Evolutionary conservation across 495 filamentous ascomycete genomes (phyloP).

Genomic region (Talaromyces proteolyticus): DNA sequence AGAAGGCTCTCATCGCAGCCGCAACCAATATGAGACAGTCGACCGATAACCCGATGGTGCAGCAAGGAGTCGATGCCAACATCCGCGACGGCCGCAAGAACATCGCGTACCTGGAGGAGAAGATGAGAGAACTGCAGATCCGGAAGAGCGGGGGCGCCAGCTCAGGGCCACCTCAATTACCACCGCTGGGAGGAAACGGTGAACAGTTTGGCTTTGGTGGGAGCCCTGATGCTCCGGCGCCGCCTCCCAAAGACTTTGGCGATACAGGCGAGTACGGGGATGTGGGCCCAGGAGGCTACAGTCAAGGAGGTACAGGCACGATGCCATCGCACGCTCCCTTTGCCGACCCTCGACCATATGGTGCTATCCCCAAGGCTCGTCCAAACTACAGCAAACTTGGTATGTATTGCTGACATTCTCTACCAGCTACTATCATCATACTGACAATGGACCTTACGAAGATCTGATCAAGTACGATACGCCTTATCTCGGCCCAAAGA

Average conservation of each 20-base stretch:
- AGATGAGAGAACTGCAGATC: slow-evolving; percentile 81
- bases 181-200: slow-evolving; percentile 26
- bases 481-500: slow-evolving; percentile 88
- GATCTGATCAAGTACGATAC: slow-evolving; percentile 99
- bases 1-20: slow-evolving; percentile 90
- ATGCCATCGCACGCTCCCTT: slow-evolving; percentile 84
- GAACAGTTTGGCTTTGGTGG: slow-evolving; percentile 26
- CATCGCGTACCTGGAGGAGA: slow-evolving; percentile 89
- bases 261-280: slow-evolving; percentile 49
- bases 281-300: slow-evolving; percentile 45
- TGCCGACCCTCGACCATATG: slow-evolving; percentile 63
- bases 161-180: slow-evolving; percentile 29
- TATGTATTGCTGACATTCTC: too few relatives aligned
- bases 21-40: slow-evolving; percentile 92
- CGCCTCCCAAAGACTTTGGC: slow-evolving; percentile 59
- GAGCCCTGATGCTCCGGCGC: slow-evolving; percentile 32
- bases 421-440: not conserved
- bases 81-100: slow-evolving; percentile 91
- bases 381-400: slow-evolving; percentile 96
- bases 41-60: slow-evolving; percentile 84
- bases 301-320: slow-evolving; percentile 54
- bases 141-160: slow-evolving; percentile 59
- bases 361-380: slow-evolving; percentile 63
- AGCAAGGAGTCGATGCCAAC: slow-evolving; percentile 81
- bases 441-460: slow-evolving; percentile 25